Evolutionary conservation across 352 stramenopile species (phyloP), one percentile per base, ranked within the genome.

Genomic region (Phytophthora tubulina): DNA sequence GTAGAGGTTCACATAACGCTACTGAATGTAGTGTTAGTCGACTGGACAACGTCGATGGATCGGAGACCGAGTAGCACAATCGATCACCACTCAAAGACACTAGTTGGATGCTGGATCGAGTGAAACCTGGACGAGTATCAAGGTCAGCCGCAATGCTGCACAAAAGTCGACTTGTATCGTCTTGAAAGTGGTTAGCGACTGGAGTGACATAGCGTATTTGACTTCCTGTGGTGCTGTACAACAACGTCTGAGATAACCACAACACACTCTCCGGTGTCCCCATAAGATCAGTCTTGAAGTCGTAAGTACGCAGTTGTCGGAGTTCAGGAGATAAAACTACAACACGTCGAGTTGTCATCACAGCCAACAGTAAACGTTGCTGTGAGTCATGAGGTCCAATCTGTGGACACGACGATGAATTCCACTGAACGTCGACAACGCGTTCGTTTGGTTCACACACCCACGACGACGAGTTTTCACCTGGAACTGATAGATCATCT

Each of bases 231-330:
- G 89, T 92, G n/a, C 73, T 76, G 56, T 90, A 83, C 27, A 91
- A 45, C 30, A 96, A 64, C 32, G 86, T 83, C 41, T 93, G 85
- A 2, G 74, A 86, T 36, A 96, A 67, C 89, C 89, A 96, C 2
- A 96, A 50, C 38, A 89, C 48, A 64, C 79, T 91, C 42, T 86
- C 73, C 0, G 85, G 83, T 9, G 63, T 27, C 13, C 69, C 66
- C 2, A 71, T 49, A 5, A 92, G 69, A 31, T 90, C 79, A 5
- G 10, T 36, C 4, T 52, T 48, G 15, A 86, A 69, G 31, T 81
- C 51, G 39, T 88, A 91, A 30, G 67, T 49, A 9, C 73, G 73
- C 7, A 93, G 64, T n/a, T 79, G 38, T 9, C 41, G 27, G 1
- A 92, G 64, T 13, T 63, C 75, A 9, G 63, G 55, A 8, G 80